Conservation (phyloP, 1,139 yeast genomes). For the Diutina mesorugosa region DNA sequence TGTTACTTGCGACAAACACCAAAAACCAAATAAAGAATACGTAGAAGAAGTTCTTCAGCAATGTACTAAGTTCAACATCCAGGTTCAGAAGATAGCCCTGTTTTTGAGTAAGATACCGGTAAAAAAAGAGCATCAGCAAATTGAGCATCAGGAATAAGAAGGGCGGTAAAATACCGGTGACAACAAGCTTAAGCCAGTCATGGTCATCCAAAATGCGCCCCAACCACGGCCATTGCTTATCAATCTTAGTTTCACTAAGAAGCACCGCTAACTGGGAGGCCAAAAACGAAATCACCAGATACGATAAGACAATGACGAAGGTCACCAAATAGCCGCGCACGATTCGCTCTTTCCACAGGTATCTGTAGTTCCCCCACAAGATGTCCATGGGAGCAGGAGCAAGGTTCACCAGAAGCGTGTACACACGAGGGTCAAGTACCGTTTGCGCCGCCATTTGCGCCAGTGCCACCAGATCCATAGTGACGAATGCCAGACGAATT, state of each 20-base stretch:
- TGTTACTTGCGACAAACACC: conserved; percentile 73
- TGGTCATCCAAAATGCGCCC: conserved; percentile 49
- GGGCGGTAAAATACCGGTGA: conserved; percentile 49
- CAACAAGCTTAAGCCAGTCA: conserved; percentile 45
- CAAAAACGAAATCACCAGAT: conserved; percentile 36
- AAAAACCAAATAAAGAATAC: conserved; percentile 75
- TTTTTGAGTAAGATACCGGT: conserved; percentile 49
- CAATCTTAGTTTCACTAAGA: conserved; percentile 34
- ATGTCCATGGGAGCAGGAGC: conserved; percentile 89
- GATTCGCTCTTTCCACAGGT: conserved; percentile 45
- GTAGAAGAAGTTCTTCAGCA: conserved; percentile 72
- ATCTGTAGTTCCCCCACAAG: conserved; percentile 62
- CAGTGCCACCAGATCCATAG: conserved; percentile 74
- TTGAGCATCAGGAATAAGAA: conserved; percentile 54
- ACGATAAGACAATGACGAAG: conserved; percentile 37
- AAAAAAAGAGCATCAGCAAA: conserved; percentile 61
- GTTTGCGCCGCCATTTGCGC: conserved; percentile 91
- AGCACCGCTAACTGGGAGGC: conserved; percentile 54
- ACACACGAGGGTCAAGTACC: conserved; percentile 66
- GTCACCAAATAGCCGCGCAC: conserved; percentile 52
- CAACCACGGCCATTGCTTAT: conserved; percentile 59
- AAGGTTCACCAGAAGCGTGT: conserved; percentile 54
- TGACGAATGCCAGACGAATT: conserved; percentile 49
- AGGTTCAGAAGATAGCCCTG: conserved; percentile 76
- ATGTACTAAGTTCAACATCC: conserved; percentile 67